Evolutionary conservation across 1,284 basidiomycete species (phyloP), one percentile per base, ranked within the genome.

Genomic region (Cerioporus squamosus): DNA sequence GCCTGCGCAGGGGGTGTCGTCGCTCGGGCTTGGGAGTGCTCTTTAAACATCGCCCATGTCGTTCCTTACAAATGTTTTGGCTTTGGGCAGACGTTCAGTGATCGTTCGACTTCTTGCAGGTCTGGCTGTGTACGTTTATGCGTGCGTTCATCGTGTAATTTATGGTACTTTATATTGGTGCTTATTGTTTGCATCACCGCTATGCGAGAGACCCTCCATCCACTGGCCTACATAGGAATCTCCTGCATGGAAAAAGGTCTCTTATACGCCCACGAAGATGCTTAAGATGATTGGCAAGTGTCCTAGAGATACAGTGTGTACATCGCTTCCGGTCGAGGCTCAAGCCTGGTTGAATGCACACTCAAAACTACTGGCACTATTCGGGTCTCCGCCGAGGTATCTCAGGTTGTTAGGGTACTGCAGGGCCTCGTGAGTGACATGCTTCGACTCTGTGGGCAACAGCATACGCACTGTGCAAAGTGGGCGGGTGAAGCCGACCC

Each of bases 401-500:
- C 42, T 46, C 6, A 60, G 44, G 12, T 44, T 60, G 24, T 44
- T 29, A 18, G 64, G 64, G 26, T 60, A 66, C 64, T 66, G 31
- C 12, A 38, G 10, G 10, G 40, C 17, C n/a, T 29, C 22, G 10
- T 6, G 10, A 18, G 43, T 17, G 10, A 44, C 17, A 22, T 12
- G 2, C 17, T 23, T 42, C 40, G 22, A 51, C 26, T 18, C 17
- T 3, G n/a, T n/a, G 6, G 12, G 15, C n/a, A 42, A 15, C 40
- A 15, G 5, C 17, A 33, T 15, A 51, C 65, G 23, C 20, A 70
- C 69, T 45, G 60, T 62, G 61, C 69, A 70, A 4, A 70, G 55
- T 23, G 68, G 68, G n/a, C 69, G 57, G 14, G 61, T 64, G 50
- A 70, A 70, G 17, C 51, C 59, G 18, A 71, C 53, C 24, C 68